Evolutionary conservation across 208 protist species (phyloP).

Genomic region (Acanthamoeba lenticulata): DNA sequence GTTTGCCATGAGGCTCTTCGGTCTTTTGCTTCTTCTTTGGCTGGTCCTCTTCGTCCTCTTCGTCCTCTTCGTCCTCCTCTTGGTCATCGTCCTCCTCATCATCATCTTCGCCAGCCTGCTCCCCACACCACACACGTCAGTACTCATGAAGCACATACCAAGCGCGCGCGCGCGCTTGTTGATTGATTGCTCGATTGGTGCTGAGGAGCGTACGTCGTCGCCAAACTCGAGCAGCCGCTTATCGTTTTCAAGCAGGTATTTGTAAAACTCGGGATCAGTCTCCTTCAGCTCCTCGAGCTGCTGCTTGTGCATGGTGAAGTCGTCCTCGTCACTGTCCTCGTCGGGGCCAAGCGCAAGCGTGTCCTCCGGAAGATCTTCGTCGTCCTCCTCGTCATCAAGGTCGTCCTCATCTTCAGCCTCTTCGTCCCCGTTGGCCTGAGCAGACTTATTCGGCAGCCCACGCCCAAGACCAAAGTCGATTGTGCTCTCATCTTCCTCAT

Average conservation of each 20-base stretch:
- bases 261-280: slow-evolving; percentile 68
- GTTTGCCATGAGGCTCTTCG: not conserved
- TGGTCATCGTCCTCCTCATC: not conserved
- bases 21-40: not conserved
- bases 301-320: slow-evolving; percentile 43
- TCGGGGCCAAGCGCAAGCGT: not conserved
- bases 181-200: too few relatives aligned
- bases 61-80: not conserved
- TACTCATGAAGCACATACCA: too few relatives aligned
- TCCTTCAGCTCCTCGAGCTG: slow-evolving; percentile 69
- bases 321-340: not conserved
- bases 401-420: not conserved
- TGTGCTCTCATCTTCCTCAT: not conserved
- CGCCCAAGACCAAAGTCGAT: not conserved
- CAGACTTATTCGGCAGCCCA: not conserved
- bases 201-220: not conserved
- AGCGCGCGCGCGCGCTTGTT: too few relatives aligned
- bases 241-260: slow-evolving; percentile 53
- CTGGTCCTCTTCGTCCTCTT: slow-evolving; percentile 3
- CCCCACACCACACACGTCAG: too few relatives aligned
- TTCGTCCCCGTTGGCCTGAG: not conserved
- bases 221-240: slow-evolving; percentile 32
- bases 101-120: not conserved
- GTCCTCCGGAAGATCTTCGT: not conserved
- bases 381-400: not conserved